Evolutionary conservation across 306 rosid species (phyloP).

Genomic region (Fragaria vesca): DNA sequence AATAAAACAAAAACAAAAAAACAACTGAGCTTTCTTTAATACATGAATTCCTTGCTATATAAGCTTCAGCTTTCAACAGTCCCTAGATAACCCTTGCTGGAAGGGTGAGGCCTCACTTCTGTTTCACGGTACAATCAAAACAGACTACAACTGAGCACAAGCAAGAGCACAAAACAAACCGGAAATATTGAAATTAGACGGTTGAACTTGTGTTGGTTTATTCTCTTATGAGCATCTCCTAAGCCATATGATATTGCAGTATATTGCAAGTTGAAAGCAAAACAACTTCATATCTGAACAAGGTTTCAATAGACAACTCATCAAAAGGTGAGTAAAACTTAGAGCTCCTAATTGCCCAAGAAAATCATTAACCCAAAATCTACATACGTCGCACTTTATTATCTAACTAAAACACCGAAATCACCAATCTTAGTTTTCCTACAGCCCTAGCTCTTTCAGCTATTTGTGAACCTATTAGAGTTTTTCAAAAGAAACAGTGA

Average conservation of each 20-base stretch:
- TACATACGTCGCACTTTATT: neutral
- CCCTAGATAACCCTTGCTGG: neutral
- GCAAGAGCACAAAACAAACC: neutral
- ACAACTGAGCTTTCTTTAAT: neutral
- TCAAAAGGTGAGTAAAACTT: neutral
- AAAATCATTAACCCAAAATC: neutral
- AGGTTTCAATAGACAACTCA: neutral
- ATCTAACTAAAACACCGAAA: neutral
- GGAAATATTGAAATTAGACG: neutral
- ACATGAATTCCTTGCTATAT: neutral
- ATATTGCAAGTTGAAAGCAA: neutral
- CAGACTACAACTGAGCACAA: neutral
- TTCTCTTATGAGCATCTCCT: neutral
- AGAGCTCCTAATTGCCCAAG: neutral
- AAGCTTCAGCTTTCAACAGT: neutral
- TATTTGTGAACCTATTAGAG: conserved; percentile 9
- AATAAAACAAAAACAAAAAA: too few species aligned
- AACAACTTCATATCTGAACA: neutral
- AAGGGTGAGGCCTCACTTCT: neutral
- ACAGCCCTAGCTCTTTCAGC: conserved; percentile 19
- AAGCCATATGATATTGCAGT: neutral
- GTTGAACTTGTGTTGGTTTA: neutral
- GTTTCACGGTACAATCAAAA: neutral
- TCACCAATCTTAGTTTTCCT: neutral
- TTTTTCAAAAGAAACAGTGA: neutral